Evolutionary conservation across 75 land plant genomes (phyloP).

Genomic region (Selaginella tamariscina): DNA sequence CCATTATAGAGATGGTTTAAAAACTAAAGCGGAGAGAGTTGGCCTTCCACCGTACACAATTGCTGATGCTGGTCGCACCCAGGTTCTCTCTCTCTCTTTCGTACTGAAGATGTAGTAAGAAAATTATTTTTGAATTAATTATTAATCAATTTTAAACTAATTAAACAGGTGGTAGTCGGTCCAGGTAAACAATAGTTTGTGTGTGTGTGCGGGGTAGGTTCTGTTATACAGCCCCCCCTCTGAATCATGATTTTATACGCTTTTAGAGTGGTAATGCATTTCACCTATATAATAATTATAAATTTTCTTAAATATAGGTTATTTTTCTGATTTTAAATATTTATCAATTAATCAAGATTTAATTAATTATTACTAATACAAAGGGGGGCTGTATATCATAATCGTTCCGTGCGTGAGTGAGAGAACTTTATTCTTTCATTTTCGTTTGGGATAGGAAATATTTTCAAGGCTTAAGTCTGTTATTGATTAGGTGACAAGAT

Average conservation of each 20-base stretch:
- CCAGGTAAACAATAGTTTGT: conserved; percentile 93
- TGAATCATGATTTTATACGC: no score
- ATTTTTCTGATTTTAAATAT: no score
- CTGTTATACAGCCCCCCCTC: no score
- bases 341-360: no score
- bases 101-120: not conserved
- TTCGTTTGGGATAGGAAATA: not conserved
- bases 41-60: conserved; percentile 91
- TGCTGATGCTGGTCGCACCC: conserved; percentile 97
- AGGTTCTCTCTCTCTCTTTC: conserved; percentile 33
- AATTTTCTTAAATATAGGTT: no score
- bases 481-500: not conserved
- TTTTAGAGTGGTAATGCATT: no score
- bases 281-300: no score
- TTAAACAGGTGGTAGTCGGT: conserved; percentile 61
- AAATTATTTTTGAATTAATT: not conserved
- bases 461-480: not conserved
- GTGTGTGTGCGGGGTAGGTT: conserved; percentile 86
- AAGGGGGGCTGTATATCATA: no score
- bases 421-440: not conserved
- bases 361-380: no score
- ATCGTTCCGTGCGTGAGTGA: no score
- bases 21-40: conserved; percentile 56
- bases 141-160: not conserved
- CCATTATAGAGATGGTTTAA: conserved; percentile 49